A percentile compares a stretch with the other conserved stretches of the same genome.
Evolutionary conservation across 768 basidiomycete species (phyloP).

Genomic region (Leccinellum albellum): DNA sequence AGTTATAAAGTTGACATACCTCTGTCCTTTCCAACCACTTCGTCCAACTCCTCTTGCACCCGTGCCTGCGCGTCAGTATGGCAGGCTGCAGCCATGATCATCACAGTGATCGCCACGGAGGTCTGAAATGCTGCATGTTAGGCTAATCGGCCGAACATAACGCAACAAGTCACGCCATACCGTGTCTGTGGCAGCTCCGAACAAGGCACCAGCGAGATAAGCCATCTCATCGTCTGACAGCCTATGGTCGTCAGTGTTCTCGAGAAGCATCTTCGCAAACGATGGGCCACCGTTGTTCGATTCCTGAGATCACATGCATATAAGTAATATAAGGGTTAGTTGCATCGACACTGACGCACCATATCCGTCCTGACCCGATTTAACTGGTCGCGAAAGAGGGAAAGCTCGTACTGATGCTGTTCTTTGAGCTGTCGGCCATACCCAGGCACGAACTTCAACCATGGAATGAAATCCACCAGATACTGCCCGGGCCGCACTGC

Average conservation of each 20-base stretch:
- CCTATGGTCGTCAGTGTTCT: constrained; percentile 44
- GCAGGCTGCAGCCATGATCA: constrained; percentile 46
- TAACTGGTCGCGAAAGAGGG: constrained; percentile 45
- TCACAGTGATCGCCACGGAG: constrained; percentile 46
- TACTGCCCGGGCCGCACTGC: constrained; percentile 33
- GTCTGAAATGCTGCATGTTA: constrained; percentile 25
- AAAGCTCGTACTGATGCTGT: constrained; percentile 49
- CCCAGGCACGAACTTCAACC: constrained; percentile 47
- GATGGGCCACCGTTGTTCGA: constrained; percentile 16
- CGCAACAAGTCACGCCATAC: constrained; percentile 10
- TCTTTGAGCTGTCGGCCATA: constrained; percentile 50
- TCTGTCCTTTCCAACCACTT: constrained; percentile 40
- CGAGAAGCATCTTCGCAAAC: constrained; percentile 51
- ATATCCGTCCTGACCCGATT: constrained; percentile 14
- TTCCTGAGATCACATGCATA: not conserved
- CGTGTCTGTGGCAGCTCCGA: constrained; percentile 58
- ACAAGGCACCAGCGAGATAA: constrained; percentile 58
- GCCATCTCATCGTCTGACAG: constrained; percentile 51
- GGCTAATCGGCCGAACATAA: not conserved
- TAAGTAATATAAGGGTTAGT: not conserved
- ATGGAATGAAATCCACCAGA: constrained; percentile 32
- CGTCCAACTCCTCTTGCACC: constrained; percentile 51
- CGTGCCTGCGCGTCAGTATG: constrained; percentile 45
- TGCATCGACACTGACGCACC: not conserved
- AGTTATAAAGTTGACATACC: constrained; percentile 1